Evolutionary conservation across 2,329 filamentous ascomycete species (phyloP).

Genomic region (Huntiella decipiens): DNA sequence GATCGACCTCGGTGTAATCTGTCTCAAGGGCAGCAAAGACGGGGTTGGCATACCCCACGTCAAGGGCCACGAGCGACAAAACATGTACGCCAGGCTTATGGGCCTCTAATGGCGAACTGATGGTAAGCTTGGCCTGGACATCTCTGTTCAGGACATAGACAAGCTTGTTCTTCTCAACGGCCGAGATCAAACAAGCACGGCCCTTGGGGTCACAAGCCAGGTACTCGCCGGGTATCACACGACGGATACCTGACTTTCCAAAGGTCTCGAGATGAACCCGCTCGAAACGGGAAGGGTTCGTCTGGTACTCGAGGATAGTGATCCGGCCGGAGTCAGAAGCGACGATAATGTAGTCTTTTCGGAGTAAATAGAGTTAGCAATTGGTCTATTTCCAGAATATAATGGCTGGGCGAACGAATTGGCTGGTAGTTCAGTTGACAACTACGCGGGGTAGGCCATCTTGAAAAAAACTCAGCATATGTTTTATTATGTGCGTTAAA

Average conservation of each 20-base stretch:
- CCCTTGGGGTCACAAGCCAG: slow-evolving; percentile 91
- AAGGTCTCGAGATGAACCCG: slow-evolving; percentile 92
- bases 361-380: slow-evolving; percentile 16
- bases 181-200: slow-evolving; percentile 82
- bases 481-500: background rate
- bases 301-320: slow-evolving; percentile 79
- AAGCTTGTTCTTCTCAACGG: slow-evolving; percentile 96
- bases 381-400: background rate
- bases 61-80: slow-evolving; percentile 68
- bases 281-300: slow-evolving; percentile 69
- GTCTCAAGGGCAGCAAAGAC: slow-evolving; percentile 90
- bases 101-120: slow-evolving; percentile 90
- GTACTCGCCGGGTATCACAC: slow-evolving; percentile 90
- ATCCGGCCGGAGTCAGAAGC: slow-evolving; percentile 92
- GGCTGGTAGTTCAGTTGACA: slow-evolving; percentile 4
- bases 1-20: slow-evolving; percentile 79
- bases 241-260: slow-evolving; percentile 85
- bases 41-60: slow-evolving; percentile 93
- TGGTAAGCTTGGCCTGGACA: slow-evolving; percentile 82
- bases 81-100: slow-evolving; percentile 86
- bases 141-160: slow-evolving; percentile 97
- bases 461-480: slow-evolving; percentile 9
- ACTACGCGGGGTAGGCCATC: slow-evolving; percentile 4
- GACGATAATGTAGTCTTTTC: slow-evolving; percentile 80
- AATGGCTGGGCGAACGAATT: background rate